phyloP scores from a whole-genome alignment of 129 eudicot species.

The Flaveria linearis region DNA sequence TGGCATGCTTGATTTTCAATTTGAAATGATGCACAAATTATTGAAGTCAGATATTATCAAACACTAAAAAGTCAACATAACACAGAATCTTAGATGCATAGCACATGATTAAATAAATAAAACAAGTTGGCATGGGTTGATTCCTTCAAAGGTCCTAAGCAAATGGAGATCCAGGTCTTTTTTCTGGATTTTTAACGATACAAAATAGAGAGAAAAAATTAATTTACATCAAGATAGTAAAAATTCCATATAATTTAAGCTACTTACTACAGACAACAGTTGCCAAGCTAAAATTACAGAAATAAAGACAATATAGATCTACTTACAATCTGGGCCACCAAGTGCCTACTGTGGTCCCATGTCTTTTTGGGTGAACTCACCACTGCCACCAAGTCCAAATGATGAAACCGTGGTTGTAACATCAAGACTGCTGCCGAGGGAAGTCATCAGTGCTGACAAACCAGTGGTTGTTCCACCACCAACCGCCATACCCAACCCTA shows the following conservation, averaged over 20 bases:
- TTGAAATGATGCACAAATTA: constrained; percentile 20
- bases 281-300: constrained; percentile 23
- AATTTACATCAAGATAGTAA: constrained; percentile 38
- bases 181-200: constrained; percentile 40
- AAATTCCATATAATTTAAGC: constrained; percentile 33
- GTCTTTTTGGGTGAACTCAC: constrained; percentile 64
- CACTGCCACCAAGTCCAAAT: constrained; percentile 41
- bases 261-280: constrained; percentile 34
- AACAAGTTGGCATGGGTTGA: constrained; percentile 34
- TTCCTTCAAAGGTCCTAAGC: constrained; percentile 32
- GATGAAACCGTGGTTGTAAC: constrained; percentile 53
- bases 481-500: constrained; percentile 94
- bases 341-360: constrained; percentile 37
- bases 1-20: neutral
- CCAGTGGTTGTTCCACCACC: constrained; percentile 75
- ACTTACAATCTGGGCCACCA: constrained; percentile 25
- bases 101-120: constrained; percentile 6
- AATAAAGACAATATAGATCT: constrained; percentile 18
- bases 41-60: constrained; percentile 13
- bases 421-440: constrained; percentile 68
- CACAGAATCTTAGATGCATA: constrained; percentile 21
- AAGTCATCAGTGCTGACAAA: constrained; percentile 73
- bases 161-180: constrained; percentile 31
- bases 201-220: constrained; percentile 20
- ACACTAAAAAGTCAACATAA: constrained; percentile 27